These are phyloP conservation scores for Suillus subluteus DNA, from an alignment of 768 basidiomycete species.

Conservation along the genomic window DNA sequence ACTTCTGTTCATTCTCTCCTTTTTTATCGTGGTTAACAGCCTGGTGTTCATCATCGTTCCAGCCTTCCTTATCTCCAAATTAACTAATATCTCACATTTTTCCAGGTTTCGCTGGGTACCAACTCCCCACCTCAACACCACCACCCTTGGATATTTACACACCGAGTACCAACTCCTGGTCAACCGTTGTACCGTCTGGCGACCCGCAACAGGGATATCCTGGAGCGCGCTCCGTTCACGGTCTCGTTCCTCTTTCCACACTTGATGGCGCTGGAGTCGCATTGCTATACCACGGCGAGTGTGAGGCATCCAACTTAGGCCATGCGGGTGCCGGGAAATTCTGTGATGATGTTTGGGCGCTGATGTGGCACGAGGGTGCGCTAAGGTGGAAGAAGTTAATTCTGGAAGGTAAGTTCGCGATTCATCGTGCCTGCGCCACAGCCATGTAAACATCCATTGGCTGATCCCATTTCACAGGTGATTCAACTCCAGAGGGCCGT, in stretches of 20 bases:
- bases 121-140: constrained; percentile 33
- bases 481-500: constrained; percentile 33
- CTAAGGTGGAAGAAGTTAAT: constrained; percentile 34
- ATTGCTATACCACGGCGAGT: constrained; percentile 41
- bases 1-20: no score
- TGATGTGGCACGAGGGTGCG: constrained; percentile 23
- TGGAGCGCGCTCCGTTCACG: constrained; percentile 39
- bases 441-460: neutral
- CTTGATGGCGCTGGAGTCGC: constrained; percentile 23
- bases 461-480: constrained; percentile 4
- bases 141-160: constrained; percentile 40
- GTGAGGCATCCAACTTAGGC: constrained; percentile 37
- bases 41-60: neutral
- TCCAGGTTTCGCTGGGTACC: constrained; percentile 39
- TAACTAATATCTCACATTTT: constrained; percentile 12
- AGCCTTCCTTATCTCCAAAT: constrained; percentile 1
- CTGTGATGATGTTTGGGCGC: constrained; percentile 42
- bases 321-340: constrained; percentile 46
- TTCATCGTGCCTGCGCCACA: neutral
- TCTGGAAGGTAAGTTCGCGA: constrained; percentile 10
- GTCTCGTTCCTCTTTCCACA: constrained; percentile 30
- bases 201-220: constrained; percentile 35
- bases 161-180: constrained; percentile 27
- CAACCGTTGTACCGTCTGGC: constrained; percentile 23
- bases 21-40: neutral